Percentiles rank a stretch among this genome's conserved stretches.
phyloP scores from a whole-genome alignment of 2,329 filamentous ascomycete species.

The Calonectria leucothoes region DNA sequence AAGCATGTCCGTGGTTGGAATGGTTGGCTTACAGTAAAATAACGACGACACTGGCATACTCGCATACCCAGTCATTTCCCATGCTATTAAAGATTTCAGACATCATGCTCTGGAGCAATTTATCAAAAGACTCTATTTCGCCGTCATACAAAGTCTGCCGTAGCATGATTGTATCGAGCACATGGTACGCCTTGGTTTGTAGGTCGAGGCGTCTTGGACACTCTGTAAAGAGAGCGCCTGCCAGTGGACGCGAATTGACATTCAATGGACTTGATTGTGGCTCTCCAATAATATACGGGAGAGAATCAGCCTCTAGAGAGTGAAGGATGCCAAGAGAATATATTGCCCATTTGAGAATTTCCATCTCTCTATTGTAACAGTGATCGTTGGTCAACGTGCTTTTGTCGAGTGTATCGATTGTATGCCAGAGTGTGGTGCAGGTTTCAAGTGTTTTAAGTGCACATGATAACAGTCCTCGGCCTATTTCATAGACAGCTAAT shows the following conservation, averaged over 20 bases:
- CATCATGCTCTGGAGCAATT: not conserved
- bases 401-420: not conserved
- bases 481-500: not conserved
- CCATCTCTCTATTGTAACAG: not conserved
- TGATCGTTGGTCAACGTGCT: not conserved
- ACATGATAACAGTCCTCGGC: not conserved
- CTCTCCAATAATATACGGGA: not conserved
- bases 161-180: not conserved
- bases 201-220: not conserved
- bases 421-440: not conserved
- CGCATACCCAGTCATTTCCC: not conserved
- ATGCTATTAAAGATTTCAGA: not conserved
- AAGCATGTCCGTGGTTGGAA: too few species aligned
- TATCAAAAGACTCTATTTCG: not conserved
- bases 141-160: not conserved
- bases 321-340: not conserved
- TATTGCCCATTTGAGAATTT: not conserved
- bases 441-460: not conserved
- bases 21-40: not conserved
- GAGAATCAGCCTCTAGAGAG: not conserved
- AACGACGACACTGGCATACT: not conserved
- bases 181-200: not conserved
- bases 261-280: not conserved
- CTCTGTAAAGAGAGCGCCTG: not conserved
- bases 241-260: not conserved